phyloP scores from a whole-genome alignment of 805 yeast species.

The Metschnikowia borealis region DNA sequence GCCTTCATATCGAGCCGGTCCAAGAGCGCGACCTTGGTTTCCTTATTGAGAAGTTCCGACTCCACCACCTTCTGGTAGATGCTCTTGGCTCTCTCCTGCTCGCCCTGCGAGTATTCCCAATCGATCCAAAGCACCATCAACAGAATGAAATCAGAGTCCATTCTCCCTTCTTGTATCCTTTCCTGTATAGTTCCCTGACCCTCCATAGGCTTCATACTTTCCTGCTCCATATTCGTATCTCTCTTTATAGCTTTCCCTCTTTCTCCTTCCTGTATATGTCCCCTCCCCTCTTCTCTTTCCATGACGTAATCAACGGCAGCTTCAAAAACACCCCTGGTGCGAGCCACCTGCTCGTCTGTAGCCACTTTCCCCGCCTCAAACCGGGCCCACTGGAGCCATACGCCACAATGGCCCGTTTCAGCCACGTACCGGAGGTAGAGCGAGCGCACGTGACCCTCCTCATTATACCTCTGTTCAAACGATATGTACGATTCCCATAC shows the following conservation, averaged over 20 bases:
- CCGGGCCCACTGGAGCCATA: slow-evolving; percentile 74
- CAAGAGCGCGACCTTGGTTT: slow-evolving; percentile 19
- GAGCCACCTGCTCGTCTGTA: slow-evolving; percentile 32
- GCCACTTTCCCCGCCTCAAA: slow-evolving; percentile 50
- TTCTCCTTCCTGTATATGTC: background rate
- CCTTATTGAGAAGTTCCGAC: slow-evolving; percentile 9
- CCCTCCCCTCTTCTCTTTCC: background rate
- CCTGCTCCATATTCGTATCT: no score
- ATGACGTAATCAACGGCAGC: slow-evolving; percentile 49
- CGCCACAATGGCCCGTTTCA: slow-evolving; percentile 37
- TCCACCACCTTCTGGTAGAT: slow-evolving; percentile 52
- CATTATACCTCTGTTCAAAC: slow-evolving; percentile 67
- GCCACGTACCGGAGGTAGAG: slow-evolving; percentile 50
- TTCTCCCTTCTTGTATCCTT: no score
- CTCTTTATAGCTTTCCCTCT: no score
- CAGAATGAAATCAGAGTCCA: slow-evolving; percentile 13
- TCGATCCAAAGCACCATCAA: slow-evolving; percentile 55
- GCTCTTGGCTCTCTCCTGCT: slow-evolving; percentile 58
- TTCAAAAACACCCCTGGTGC: slow-evolving; percentile 62
- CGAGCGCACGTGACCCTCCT: slow-evolving; percentile 50
- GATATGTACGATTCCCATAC: slow-evolving; percentile 76
- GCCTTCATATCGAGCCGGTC: background rate
- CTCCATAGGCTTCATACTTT: no score
- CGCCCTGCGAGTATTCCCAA: slow-evolving; percentile 63
- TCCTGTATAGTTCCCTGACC: no score